phyloP scores from a whole-genome alignment of 345 rosid species.

The Lepidium aucheri region DNA sequence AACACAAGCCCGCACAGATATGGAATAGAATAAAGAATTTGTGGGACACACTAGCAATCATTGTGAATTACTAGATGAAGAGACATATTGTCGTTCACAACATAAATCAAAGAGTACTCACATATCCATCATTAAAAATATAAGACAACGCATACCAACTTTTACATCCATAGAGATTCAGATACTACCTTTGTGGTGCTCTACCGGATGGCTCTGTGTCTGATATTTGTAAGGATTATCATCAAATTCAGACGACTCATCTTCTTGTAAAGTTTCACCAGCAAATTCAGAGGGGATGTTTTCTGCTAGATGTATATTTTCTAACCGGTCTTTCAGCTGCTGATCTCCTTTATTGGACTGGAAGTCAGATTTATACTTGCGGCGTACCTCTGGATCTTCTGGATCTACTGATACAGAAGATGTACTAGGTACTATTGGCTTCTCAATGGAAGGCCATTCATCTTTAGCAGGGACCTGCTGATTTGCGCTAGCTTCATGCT shows the following conservation, averaged over 20 bases:
- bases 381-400: conserved; percentile 42
- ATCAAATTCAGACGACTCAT: conserved; percentile 51
- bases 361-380: conserved; percentile 42
- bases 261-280: conserved; percentile 52
- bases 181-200: conserved; percentile 50
- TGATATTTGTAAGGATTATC: conserved; percentile 46
- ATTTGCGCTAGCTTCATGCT: conserved; percentile 31
- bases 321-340: conserved; percentile 43
- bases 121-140: neutral
- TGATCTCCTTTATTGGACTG: conserved; percentile 44
- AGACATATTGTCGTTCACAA: neutral
- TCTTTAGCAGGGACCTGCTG: conserved; percentile 45
- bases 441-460: conserved; percentile 61
- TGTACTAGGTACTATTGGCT: conserved; percentile 35
- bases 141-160: neutral
- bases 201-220: conserved; percentile 49
- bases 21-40: neutral
- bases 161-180: neutral
- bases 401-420: conserved; percentile 45
- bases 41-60: neutral
- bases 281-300: conserved; percentile 45
- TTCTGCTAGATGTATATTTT: conserved; percentile 46
- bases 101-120: neutral
- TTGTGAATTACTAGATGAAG: neutral
- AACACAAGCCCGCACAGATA: neutral